Base-by-base conservation (phyloP, 805 yeast species). In the Candida tallmaniae region DNA sequence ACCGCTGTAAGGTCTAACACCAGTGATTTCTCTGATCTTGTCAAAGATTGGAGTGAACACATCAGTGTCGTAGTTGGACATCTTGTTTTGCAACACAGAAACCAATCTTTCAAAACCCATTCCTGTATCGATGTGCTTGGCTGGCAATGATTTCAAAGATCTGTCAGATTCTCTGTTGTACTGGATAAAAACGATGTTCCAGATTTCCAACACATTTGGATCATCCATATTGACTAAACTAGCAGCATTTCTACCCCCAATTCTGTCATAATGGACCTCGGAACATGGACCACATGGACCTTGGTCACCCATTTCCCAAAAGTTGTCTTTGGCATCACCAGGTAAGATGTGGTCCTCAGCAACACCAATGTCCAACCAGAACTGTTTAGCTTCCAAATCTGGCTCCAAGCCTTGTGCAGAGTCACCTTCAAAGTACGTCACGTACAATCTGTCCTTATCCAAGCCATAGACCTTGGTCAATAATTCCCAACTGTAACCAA, bases 281-380 rank as follows among this genome's bases (percentile, higher is more conserved):
- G 95, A 83, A 68, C 98, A 94, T 34, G 99, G 99, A 44, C 99
- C 99, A 71, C 99, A 93, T 31, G 99, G 99, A 47, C 99, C 99
- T 70, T 90, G 97, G 56, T 94, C 99, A 52, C 99, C 99, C 99
- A 93, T 93, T 70, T 93, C 99, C 99, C 99, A 93, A 65, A 93
- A 93, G 67, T 93, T 93, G 60, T 93, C 99, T 55, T 79, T 70
- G 35, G 80, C 84, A 47, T 80, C 68, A 38, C 99, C 99, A 14
- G 96, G 95, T 47, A 93, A 69, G 48, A 93, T 90, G 58, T 88
- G 97, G 57, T 81, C 89, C 48, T 86, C 96, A 22, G 80, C 73
- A 36, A 90, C 94, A 50, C 99, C 99, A 27, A 83, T 83, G 24
- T 72, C 76, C 44, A 69, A 66, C 99, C 99, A 93, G 43, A 76